phyloP scores from a whole-genome alignment of 192 early-diverging fungal species.

The Backusella sp. region DNA sequence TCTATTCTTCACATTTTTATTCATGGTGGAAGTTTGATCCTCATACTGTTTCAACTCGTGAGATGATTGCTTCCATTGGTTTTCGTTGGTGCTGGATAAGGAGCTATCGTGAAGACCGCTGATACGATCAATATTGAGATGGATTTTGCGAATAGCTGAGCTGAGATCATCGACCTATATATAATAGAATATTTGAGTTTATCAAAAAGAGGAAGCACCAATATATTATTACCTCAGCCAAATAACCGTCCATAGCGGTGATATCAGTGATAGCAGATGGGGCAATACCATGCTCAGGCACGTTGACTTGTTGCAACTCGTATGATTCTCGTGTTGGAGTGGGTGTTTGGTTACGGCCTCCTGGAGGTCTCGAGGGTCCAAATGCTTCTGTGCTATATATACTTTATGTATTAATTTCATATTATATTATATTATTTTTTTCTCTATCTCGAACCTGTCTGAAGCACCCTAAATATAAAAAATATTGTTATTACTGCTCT shows the following conservation, averaged over 20 bases:
- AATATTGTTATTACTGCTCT: background rate
- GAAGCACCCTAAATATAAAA: background rate
- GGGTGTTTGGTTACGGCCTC: background rate
- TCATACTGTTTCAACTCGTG: constrained; percentile 15
- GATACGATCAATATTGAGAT: constrained; percentile 16
- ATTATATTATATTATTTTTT: background rate
- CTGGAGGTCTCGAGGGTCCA: constrained; percentile 3
- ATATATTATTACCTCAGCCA: constrained; percentile 9
- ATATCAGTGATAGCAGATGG: background rate
- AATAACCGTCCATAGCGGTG: constrained; percentile 8
- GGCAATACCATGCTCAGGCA: background rate
- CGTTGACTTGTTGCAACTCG: background rate
- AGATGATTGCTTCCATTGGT: constrained; percentile 1
- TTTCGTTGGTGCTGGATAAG: constrained; percentile 13
- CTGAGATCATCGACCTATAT: constrained; percentile 7
- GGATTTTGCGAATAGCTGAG: background rate
- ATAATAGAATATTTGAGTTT: background rate
- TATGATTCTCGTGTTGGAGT: background rate
- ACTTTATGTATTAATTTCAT: background rate
- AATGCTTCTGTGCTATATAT: constrained; percentile 9
- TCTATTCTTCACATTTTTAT: constrained; percentile 44
- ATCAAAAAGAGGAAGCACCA: background rate
- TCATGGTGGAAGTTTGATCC: constrained; percentile 18
- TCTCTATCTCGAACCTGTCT: constrained; percentile 2
- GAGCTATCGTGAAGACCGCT: constrained; percentile 10